A percentile compares a stretch with the other conserved stretches of the same genome.
These are phyloP conservation scores for Glarea lozoyensis DNA, from an alignment of 495 filamentous ascomycete genomes.

Conservation along the genomic window DNA sequence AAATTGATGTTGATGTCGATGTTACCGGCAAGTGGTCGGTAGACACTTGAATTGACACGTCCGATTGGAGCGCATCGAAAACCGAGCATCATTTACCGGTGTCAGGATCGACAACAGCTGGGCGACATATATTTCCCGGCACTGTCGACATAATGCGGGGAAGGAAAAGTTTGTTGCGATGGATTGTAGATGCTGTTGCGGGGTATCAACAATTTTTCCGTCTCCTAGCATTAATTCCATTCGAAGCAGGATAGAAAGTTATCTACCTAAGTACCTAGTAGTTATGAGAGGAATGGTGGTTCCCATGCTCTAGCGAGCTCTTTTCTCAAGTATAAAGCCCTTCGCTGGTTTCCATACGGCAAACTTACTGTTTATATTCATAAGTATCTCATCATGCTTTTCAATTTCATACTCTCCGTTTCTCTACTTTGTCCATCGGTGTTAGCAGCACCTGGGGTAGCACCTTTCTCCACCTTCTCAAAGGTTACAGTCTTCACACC, in stretches of 20 bases:
- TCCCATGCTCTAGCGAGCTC: too few species aligned
- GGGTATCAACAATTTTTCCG: conserved; percentile 2
- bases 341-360: background rate
- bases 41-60: background rate
- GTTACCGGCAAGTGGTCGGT: background rate
- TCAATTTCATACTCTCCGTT: conserved; percentile 2
- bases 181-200: background rate
- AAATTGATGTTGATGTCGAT: too few species aligned
- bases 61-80: conserved; percentile 1
- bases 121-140: background rate
- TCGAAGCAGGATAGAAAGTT: background rate
- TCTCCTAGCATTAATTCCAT: background rate
- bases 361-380: background rate
- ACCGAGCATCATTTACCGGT: background rate
- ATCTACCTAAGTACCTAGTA: too few species aligned
- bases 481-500: conserved; percentile 30
- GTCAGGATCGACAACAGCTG: background rate
- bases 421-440: conserved; percentile 5
- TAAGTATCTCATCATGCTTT: conserved; percentile 7
- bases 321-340: too few species aligned
- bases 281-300: too few species aligned
- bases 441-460: conserved; percentile 4
- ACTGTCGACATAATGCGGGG: background rate
- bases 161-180: background rate
- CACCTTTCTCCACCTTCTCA: conserved; percentile 16